Conservation (phyloP, 1,284 basidiomycete species). For the Pisolithus thermaeus region DNA sequence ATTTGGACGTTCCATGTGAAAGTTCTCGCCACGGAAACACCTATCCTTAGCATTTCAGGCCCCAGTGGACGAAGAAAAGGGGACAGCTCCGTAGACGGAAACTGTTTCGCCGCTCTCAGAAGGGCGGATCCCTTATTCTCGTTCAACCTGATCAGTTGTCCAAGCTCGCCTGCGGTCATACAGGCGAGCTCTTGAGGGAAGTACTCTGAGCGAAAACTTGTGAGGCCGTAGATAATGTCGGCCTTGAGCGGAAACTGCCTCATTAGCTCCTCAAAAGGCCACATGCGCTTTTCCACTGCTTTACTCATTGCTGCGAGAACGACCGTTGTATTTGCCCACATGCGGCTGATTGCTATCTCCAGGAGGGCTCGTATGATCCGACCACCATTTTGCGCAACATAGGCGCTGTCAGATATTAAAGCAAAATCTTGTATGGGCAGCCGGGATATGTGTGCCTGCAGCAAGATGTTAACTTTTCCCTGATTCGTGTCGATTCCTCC, state of each 20-base stretch:
- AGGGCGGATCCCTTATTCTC: conserved; percentile 80
- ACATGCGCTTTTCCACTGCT: conserved; percentile 86
- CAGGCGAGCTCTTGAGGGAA: conserved; percentile 71
- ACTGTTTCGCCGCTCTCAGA: conserved; percentile 76
- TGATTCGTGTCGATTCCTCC: conserved; percentile 68
- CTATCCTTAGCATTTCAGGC: conserved; percentile 78
- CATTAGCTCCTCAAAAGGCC: conserved; percentile 95
- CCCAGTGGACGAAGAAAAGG: conserved; percentile 79
- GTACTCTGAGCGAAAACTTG: conserved; percentile 82
- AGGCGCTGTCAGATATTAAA: conserved; percentile 91
- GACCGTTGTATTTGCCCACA: conserved; percentile 81
- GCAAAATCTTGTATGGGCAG: conserved; percentile 91
- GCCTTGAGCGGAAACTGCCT: conserved; percentile 72
- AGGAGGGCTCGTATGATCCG: conserved; percentile 91
- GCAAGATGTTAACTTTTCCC: conserved; percentile 91
- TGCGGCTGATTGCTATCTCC: conserved; percentile 89
- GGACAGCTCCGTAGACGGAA: conserved; percentile 73
- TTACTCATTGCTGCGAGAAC: conserved; percentile 92
- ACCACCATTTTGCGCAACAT: conserved; percentile 90
- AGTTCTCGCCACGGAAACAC: conserved; percentile 55
- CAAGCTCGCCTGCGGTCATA: conserved; percentile 75
- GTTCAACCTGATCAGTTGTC: conserved; percentile 83
- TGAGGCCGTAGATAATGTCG: conserved; percentile 80
- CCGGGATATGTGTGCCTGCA: conserved; percentile 88
- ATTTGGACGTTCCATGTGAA: conserved; percentile 85